Base-by-base conservation (phyloP, 306 rosid genomes). In the Crotalaria pallida region DNA sequence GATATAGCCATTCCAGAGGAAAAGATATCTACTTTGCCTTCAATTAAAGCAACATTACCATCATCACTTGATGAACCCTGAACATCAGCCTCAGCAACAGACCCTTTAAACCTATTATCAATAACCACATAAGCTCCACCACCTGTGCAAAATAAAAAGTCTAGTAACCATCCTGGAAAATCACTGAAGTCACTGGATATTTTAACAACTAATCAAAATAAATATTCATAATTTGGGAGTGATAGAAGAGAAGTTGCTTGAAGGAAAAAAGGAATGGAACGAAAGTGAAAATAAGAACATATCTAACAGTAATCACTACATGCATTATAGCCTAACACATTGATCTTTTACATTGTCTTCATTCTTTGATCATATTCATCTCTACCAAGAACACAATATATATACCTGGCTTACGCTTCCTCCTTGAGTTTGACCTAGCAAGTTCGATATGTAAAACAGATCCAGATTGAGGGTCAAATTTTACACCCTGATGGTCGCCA, bases 381-480 rank as follows among this genome's bases (percentile, higher is more conserved):
- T 40, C 38, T 36, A 47, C 24, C 18, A 61, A 61, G 29, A 59
- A 17, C 16, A 33, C 15, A 43, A 45, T 21, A 58, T 34, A 61
- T 56, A 44, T 69, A 90, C 98, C 98, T 80, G 93, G 90, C 73
- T 87, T 90, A 21, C 89, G 92, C 75, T 94, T 94, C 84, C 97
- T 88, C 84, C 97, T 84, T 19, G 98, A 94, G 79, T 94, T 94
- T 65, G 98, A 88, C 79, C 96, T 87, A 17, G 98, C 98, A 15
- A 90, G 89, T 74, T 94, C 98, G 40, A 94, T 81, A 70, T 90
- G 96, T 75, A 94, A 79, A 71, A 83, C 79, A 12, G 93, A 84
- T 69, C 97, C 98, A 63, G 84, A 31, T 85, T 94, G 98, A 61
- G 97, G 98, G 74, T 94, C 98, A 84, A 94, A 94, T 77, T 94